phyloP scores from a whole-genome alignment of 1,139 yeast genomes.

The Protomyces arabidopsidicola region DNA sequence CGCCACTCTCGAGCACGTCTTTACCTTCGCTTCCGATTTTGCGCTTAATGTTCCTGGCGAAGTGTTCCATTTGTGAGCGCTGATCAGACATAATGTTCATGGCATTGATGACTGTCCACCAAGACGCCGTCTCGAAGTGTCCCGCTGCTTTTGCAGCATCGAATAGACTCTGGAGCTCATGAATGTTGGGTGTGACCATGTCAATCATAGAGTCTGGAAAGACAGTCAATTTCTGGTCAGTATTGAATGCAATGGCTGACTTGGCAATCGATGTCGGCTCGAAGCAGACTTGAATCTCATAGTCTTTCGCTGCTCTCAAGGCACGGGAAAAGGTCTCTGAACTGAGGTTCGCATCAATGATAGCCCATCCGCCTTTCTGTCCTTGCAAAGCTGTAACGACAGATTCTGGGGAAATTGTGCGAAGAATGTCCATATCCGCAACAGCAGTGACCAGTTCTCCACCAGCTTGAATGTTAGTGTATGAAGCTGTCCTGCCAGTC shows the following conservation, averaged over 20 bases:
- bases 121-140: constrained; percentile 56
- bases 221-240: not conserved
- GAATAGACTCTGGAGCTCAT: constrained; percentile 57
- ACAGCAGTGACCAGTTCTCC: constrained; percentile 73
- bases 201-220: constrained; percentile 44
- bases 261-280: constrained; percentile 78
- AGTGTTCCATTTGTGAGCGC: constrained; percentile 44
- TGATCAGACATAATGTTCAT: constrained; percentile 51
- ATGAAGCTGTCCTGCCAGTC: constrained; percentile 56
- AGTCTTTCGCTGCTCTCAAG: constrained; percentile 37
- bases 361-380: constrained; percentile 46
- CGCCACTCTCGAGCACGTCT: constrained; percentile 46
- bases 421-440: constrained; percentile 76
- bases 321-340: constrained; percentile 44
- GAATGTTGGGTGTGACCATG: constrained; percentile 63
- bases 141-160: constrained; percentile 48
- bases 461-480: constrained; percentile 60
- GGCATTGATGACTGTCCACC: constrained; percentile 72
- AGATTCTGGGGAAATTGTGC: constrained; percentile 45
- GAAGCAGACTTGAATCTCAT: constrained; percentile 44
- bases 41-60: constrained; percentile 28
- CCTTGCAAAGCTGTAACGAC: constrained; percentile 39
- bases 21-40: constrained; percentile 36
- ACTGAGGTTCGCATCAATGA: constrained; percentile 68
- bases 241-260: constrained; percentile 37